These are phyloP conservation scores for Gastrolobium villosum DNA, from an alignment of 306 rosid species.

Conservation along the genomic window DNA sequence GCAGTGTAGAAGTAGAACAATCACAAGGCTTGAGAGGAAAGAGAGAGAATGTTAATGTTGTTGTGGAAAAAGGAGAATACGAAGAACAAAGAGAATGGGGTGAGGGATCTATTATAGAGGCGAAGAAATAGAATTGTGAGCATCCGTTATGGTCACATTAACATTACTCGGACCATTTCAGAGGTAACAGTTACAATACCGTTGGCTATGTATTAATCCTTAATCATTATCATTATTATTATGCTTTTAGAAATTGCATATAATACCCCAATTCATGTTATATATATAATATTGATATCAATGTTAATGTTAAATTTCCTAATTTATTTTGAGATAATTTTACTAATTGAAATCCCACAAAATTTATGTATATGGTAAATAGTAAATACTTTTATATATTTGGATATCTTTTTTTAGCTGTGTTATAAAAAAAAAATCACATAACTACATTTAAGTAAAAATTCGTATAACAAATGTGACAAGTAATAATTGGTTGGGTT, in stretches of 20 bases:
- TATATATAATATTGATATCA: neutral
- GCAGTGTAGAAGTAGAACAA: no score
- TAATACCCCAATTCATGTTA: neutral
- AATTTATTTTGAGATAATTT: no score
- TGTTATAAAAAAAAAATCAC: no score
- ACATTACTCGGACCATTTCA: constrained; percentile 43
- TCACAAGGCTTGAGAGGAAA: no score
- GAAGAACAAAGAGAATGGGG: neutral
- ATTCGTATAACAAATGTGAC: no score
- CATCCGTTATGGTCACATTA: constrained; percentile 4
- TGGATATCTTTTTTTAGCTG: no score
- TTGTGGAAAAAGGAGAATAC: constrained; percentile 2
- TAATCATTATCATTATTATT: neutral
- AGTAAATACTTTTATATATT: no score
- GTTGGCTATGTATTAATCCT: constrained; percentile 1
- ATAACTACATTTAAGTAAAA: no score
- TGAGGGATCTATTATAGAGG: neutral
- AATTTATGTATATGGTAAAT: no score
- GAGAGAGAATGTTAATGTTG: neutral
- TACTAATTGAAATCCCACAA: no score
- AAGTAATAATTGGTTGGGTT: no score
- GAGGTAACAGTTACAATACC: neutral
- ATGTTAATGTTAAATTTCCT: no score
- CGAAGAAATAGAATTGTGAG: constrained; percentile 45
- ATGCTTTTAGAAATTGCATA: neutral